These are phyloP conservation scores for Pinus albicaulis DNA, from an alignment of 75 land plant genomes.

Conservation along the genomic window DNA sequence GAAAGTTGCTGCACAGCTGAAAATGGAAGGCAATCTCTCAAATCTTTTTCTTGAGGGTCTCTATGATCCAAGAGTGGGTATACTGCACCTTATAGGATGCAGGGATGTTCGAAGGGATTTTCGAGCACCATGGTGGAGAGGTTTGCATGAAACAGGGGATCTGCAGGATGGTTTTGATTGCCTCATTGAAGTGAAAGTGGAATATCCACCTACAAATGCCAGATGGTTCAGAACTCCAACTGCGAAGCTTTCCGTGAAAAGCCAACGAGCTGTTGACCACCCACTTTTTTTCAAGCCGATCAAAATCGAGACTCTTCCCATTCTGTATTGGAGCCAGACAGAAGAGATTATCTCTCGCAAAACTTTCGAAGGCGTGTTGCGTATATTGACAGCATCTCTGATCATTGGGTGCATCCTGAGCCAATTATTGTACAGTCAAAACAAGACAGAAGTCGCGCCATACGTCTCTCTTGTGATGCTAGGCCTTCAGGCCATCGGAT, in stretches of 20 bases:
- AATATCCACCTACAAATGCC: conserved; percentile 66
- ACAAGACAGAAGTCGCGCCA: conserved; percentile 21
- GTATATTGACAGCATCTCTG: conserved; percentile 42
- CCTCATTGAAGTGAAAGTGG: conserved; percentile 39
- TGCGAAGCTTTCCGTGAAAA: conserved; percentile 44
- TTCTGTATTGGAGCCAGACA: conserved; percentile 52
- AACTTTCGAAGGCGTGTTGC: conserved; percentile 51
- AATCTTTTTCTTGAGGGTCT: conserved; percentile 57
- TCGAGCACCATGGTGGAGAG: conserved; percentile 22
- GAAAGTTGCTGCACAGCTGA: conserved; percentile 60
- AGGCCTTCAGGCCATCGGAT: conserved; percentile 70
- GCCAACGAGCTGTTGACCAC: conserved; percentile 47
- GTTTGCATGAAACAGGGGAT: conserved; percentile 35
- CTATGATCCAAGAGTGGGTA: conserved; percentile 56
- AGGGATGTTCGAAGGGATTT: conserved; percentile 28
- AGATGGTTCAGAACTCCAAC: conserved; percentile 62
- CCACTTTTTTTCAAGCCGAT: conserved; percentile 43
- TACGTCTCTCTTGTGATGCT: conserved; percentile 70
- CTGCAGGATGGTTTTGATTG: conserved; percentile 71
- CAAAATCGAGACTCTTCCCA: conserved; percentile 54
- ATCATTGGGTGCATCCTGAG: conserved; percentile 48
- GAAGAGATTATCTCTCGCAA: conserved; percentile 61
- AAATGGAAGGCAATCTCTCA: conserved; percentile 25
- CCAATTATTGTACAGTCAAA: conserved; percentile 20
- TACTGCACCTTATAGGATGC: conserved; percentile 65